Conservation (phyloP, 331 rosid species). For the Malus hybrid region DNA sequence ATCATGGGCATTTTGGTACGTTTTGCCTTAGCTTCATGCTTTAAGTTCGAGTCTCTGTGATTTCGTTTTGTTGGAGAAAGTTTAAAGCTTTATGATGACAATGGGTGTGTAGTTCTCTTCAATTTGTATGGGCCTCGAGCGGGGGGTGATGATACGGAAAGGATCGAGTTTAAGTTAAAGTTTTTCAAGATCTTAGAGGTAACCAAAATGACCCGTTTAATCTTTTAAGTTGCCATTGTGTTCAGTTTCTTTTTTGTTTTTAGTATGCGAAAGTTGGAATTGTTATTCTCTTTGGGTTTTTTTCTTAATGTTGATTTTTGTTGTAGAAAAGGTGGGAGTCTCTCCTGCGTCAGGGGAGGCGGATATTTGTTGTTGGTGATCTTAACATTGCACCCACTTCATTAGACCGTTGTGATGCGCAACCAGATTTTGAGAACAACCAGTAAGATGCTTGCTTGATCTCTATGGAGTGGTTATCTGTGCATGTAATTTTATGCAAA, state of each 20-base stretch:
- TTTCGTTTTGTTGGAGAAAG: neutral
- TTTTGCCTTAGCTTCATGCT: neutral
- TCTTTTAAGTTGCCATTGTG: neutral
- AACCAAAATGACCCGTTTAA: neutral
- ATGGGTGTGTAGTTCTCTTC: conserved; percentile 57
- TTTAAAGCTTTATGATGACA: neutral
- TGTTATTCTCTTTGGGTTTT: neutral
- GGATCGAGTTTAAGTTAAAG: conserved; percentile 63
- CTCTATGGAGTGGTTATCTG: conserved; percentile 15
- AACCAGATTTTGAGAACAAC: conserved; percentile 81
- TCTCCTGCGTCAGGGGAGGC: conserved; percentile 60
- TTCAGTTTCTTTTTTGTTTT: neutral
- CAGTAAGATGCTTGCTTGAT: conserved; percentile 42
- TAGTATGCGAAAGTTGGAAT: neutral
- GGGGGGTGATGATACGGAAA: conserved; percentile 61
- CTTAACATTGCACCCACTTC: conserved; percentile 91
- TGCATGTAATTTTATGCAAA: neutral
- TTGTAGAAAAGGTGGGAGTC: conserved; percentile 88
- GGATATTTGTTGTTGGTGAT: conserved; percentile 84
- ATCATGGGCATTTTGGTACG: conserved; percentile 85
- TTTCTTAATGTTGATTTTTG: conserved; percentile 21
- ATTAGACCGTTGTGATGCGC: conserved; percentile 82
- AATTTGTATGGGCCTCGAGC: conserved; percentile 94
- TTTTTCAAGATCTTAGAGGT: conserved; percentile 80
- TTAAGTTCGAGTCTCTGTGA: neutral